Conservation (phyloP, 31 red algal species). For the Endocladia muricata region DNA sequence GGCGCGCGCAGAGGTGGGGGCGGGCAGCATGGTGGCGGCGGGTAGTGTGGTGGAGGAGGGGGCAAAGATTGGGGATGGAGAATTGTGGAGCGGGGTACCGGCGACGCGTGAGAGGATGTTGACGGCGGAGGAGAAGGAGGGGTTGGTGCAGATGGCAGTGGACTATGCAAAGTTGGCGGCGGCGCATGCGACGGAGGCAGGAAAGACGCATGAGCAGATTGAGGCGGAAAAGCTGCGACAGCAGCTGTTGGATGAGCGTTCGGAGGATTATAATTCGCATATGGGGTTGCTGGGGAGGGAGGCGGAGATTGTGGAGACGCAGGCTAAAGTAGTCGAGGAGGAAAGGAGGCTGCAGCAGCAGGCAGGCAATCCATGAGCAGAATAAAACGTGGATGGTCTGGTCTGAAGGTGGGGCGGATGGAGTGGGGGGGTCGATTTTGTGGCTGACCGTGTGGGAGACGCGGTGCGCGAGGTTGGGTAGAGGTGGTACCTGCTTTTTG, state of each 20-base stretch:
- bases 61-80: constrained; percentile 28
- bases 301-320: constrained; percentile 61
- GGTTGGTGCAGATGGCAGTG: constrained; percentile 14
- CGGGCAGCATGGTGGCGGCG: constrained; percentile 28
- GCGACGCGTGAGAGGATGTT: constrained; percentile 57
- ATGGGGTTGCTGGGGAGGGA: constrained; percentile 73
- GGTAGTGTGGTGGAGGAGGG: constrained; percentile 55
- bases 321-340: constrained; percentile 55
- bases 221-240: constrained; percentile 75
- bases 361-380: constrained; percentile 21
- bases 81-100: constrained; percentile 77
- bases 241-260: constrained; percentile 60
- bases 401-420: too few species aligned
- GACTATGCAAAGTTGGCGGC: constrained; percentile 57
- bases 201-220: constrained; percentile 85
- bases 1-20: constrained; percentile 34
- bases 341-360: constrained; percentile 54
- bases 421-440: too few species aligned
- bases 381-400: too few species aligned
- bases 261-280: constrained; percentile 82
- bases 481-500: too few species aligned
- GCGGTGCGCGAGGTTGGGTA: too few species aligned
- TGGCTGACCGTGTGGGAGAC: too few species aligned
- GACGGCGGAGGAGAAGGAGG: constrained; percentile 38
- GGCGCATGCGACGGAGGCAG: constrained; percentile 77